Base-by-base conservation (phyloP, 2,329 filamentous ascomycete species). In the Colletotrichum aenigma region DNA sequence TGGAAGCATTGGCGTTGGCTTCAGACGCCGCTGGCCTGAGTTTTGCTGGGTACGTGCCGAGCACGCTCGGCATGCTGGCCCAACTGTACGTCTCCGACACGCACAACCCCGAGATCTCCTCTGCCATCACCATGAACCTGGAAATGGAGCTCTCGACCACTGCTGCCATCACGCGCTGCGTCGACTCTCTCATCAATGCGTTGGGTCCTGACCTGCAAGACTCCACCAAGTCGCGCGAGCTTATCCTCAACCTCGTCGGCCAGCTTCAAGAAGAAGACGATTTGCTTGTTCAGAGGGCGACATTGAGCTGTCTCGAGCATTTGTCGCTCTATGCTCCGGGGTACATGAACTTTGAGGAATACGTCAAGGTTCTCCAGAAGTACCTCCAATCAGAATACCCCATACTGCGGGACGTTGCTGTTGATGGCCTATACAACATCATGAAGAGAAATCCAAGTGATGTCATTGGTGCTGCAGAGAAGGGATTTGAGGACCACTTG, bases 171-270 rank as follows among this genome's bases (percentile, higher is more conserved):
- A 94, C 95, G 36, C 93, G 95, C 79, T 98, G 95, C 79, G 93
- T 98, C 34, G 96, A 98, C 84, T 97, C 96, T n/a, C 89, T 98
- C 28, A 96, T 99, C 86, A 98, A 98, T 79, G 97, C 99, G 12
- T 90, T 99, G 13, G 97, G 97, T 0, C 97, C 97, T 1, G 97
- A 99, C 84, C 87, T 99, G 26, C 97, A 98, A 84, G 97, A 98
- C 81, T 92, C 97, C 78, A 92, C 92, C 5, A 98, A 98, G 85
- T 95, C 95, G n/a, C 90, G 97, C 78, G 96, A 98, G 81, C 90
- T 99, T 70, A 97, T 98, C 66, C 90, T 98, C 76, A 97, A 93
- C 0, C 89, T 99, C 10, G 93, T 98, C 5, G 90, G 92, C 4
- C 94, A 97, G 78, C 97, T 98, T 80, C 93, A 95, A 77, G 88